Evolutionary conservation across 2,329 filamentous ascomycete genomes (phyloP).

Genomic region (Rhinocladiella similis): DNA sequence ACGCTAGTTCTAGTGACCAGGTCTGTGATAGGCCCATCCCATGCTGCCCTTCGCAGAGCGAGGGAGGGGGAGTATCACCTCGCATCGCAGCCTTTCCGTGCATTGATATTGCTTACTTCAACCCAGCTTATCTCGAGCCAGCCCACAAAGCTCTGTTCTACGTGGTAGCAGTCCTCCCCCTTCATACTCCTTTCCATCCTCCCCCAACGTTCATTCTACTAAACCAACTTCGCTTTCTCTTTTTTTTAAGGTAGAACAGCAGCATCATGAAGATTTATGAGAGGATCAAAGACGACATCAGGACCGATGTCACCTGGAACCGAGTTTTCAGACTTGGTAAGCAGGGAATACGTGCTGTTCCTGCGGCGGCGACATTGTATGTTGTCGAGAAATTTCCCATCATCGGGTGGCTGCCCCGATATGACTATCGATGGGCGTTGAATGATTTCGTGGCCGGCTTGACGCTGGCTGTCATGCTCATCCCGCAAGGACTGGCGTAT

Average conservation of each 20-base stretch:
- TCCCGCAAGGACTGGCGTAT: constrained; percentile 63
- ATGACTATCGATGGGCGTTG: constrained; percentile 61
- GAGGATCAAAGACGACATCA: constrained; percentile 23
- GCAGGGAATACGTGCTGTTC: constrained; percentile 43
- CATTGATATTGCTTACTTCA: constrained; percentile 2
- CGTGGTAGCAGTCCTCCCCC: neutral
- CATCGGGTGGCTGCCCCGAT: constrained; percentile 62
- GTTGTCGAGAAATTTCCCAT: constrained; percentile 62
- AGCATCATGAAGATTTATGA: constrained; percentile 25
- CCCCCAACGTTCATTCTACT: neutral
- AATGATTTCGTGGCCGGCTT: constrained; percentile 63
- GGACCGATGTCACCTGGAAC: constrained; percentile 28
- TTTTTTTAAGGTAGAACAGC: neutral
- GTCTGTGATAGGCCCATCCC: neutral
- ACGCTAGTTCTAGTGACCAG: neutral
- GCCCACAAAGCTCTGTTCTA: neutral
- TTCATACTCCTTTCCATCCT: neutral
- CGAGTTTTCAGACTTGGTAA: constrained; percentile 16
- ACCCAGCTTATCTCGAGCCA: neutral
- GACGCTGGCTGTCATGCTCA: constrained; percentile 61
- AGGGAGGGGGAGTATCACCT: neutral
- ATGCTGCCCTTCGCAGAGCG: neutral
- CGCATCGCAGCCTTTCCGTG: neutral
- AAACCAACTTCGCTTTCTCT: neutral
- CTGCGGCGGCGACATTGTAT: constrained; percentile 57